A percentile compares a stretch with the other conserved stretches of the same genome.
Evolutionary conservation across 768 basidiomycete genomes (phyloP).

Genomic region (Sutorius australiensis): DNA sequence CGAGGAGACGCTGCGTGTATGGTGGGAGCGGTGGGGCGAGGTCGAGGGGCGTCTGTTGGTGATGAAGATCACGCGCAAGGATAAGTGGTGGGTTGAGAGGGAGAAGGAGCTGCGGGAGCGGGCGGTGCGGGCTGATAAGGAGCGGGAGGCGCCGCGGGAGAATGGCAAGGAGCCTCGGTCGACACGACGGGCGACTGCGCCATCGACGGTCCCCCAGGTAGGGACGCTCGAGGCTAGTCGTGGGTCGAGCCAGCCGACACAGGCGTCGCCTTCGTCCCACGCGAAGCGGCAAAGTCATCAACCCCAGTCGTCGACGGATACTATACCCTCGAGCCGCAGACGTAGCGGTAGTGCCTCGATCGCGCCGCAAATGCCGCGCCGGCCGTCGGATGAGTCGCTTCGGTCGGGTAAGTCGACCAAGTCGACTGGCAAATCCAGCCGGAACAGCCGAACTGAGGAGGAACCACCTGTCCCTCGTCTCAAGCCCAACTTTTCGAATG

Average conservation of each 20-base stretch:
- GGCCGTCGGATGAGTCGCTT: constrained; percentile 39
- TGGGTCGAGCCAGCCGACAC: constrained; percentile 28
- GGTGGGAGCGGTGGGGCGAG: constrained; percentile 65
- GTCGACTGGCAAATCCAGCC: constrained; percentile 31
- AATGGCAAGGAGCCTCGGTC: constrained; percentile 18
- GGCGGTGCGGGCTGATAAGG: constrained; percentile 14
- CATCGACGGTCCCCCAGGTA: constrained; percentile 10
- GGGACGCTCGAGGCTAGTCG: constrained; percentile 21
- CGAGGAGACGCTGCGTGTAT: constrained; percentile 68
- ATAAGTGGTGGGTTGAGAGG: constrained; percentile 34
- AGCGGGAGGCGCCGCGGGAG: constrained; percentile 11
- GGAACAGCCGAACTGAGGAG: constrained; percentile 25
- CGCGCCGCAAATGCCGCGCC: constrained; percentile 23
- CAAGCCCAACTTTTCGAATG: constrained; percentile 26
- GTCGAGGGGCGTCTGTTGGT: constrained; percentile 48
- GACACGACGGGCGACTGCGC: constrained; percentile 11
- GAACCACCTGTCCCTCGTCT: constrained; percentile 31
- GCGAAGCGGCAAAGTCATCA: constrained; percentile 26
- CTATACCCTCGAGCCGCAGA: constrained; percentile 19
- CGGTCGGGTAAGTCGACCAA: constrained; percentile 38
- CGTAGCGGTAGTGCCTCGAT: constrained; percentile 28
- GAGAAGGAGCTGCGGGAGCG: constrained; percentile 25
- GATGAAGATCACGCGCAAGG: constrained; percentile 36
- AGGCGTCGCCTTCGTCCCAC: constrained; percentile 12
- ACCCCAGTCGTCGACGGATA: constrained; percentile 28